phyloP scores from a whole-genome alignment of 2,329 filamentous ascomycete genomes.

The Trichophyton rubrum region DNA sequence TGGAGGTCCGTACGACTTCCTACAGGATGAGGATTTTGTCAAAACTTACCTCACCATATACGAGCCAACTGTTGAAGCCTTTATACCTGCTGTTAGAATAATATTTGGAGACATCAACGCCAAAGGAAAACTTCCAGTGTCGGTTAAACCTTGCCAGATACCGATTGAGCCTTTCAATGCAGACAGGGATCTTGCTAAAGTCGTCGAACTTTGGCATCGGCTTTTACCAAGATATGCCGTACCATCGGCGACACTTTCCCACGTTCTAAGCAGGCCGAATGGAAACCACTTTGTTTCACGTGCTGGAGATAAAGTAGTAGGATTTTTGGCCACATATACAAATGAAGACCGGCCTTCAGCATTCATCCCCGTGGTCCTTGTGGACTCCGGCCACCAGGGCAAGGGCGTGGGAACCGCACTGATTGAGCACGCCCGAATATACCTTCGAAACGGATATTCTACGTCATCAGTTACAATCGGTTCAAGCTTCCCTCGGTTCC shows the following conservation, averaged over 20 bases:
- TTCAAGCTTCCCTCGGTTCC: constrained; percentile 34
- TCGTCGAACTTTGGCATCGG: constrained; percentile 10
- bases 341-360: constrained; percentile 11
- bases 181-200: constrained; percentile 3
- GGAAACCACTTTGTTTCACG: constrained; percentile 9
- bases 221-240: constrained; percentile 11
- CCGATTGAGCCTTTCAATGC: constrained; percentile 8
- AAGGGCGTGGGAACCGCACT: constrained; percentile 17
- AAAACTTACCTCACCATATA: constrained; percentile 35
- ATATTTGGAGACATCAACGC: constrained; percentile 27
- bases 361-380: constrained; percentile 15
- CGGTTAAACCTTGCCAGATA: constrained; percentile 3
- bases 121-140: constrained; percentile 28
- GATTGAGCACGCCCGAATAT: constrained; percentile 8
- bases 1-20: constrained; percentile 35
- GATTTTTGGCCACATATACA: constrained; percentile 12
- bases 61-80: constrained; percentile 34
- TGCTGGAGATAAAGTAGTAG: constrained; percentile 1
- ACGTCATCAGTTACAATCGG: constrained; percentile 17
- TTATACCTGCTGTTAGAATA: constrained; percentile 27
- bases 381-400: constrained; percentile 16
- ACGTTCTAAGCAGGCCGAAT: constrained; percentile 10
- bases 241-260: constrained; percentile 1
- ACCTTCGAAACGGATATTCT: constrained; percentile 3
- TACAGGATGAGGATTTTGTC: constrained; percentile 22